A percentile compares a stretch with the other conserved stretches of the same genome.
phyloP scores from a whole-genome alignment of 1,284 basidiomycete genomes.

The Pseudozyma thailandica region DNA sequence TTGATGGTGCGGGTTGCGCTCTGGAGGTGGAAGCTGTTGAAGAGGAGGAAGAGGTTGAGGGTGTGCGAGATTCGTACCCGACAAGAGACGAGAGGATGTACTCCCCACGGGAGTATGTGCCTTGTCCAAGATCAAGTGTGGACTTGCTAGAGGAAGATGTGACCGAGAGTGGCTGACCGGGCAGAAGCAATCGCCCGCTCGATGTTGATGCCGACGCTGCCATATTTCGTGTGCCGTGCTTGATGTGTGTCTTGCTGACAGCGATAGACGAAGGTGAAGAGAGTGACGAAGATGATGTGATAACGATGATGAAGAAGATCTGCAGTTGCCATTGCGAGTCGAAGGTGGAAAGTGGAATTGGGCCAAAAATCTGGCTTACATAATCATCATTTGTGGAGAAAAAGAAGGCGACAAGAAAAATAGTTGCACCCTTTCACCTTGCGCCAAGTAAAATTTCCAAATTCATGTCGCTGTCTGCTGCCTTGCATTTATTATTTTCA shows the following conservation, averaged over 20 bases:
- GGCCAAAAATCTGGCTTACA: constrained; percentile 26
- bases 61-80: constrained; percentile 38
- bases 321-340: too few relatives aligned
- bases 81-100: constrained; percentile 59
- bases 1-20: neutral
- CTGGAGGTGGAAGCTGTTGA: neutral
- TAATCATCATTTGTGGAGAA: constrained; percentile 25
- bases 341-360: neutral
- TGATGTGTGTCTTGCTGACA: neutral
- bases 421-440: constrained; percentile 1
- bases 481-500: neutral
- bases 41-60: constrained; percentile 7
- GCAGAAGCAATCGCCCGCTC: constrained; percentile 32
- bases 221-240: constrained; percentile 6
- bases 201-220: constrained; percentile 15
- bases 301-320: neutral
- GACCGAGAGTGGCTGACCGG: constrained; percentile 50
- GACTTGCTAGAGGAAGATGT: constrained; percentile 6
- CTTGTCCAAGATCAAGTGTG: constrained; percentile 41
- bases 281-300: neutral
- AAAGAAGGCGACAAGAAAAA: constrained; percentile 9
- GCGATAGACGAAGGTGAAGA: neutral
- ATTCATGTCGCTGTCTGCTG: neutral
- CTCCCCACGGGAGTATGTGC: constrained; percentile 52
- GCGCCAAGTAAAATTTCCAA: neutral